Evolutionary conservation across 2,329 filamentous ascomycete genomes (phyloP).

Genomic region (Aspergillus flavus): DNA sequence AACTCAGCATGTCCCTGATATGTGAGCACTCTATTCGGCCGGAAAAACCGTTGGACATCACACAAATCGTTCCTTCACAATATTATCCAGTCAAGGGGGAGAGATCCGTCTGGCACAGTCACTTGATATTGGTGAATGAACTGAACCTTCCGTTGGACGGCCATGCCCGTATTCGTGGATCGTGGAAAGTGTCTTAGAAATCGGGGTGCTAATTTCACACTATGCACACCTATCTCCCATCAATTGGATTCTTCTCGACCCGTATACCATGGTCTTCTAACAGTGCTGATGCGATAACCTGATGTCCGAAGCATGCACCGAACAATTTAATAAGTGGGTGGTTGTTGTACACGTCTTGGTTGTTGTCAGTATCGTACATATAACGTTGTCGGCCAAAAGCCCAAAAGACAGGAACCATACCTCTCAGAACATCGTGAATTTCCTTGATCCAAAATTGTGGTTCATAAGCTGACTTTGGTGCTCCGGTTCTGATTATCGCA

Average conservation of each 20-base stretch:
- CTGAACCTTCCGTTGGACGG: not conserved
- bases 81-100: not conserved
- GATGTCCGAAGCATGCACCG: not conserved
- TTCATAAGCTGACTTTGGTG: not conserved
- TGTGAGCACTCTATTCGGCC: not conserved
- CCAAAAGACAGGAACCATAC: not conserved
- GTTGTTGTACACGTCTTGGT: not conserved
- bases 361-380: not conserved
- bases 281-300: not conserved
- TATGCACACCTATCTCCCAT: not conserved
- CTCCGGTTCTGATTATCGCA: not conserved
- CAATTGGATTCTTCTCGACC: not conserved
- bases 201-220: not conserved
- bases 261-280: not conserved
- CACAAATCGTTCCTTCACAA: not conserved
- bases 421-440: not conserved
- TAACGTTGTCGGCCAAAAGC: fast-evolving
- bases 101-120: not conserved
- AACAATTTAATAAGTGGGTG: not conserved
- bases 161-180: not conserved
- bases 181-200: not conserved
- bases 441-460: not conserved
- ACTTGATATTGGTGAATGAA: not conserved
- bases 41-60: not conserved
- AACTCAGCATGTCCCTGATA: not conserved